A percentile compares a stretch with the other conserved stretches of the same genome.
phyloP scores from a whole-genome alignment of 768 basidiomycete genomes.

The Psilocybe sp. region DNA sequence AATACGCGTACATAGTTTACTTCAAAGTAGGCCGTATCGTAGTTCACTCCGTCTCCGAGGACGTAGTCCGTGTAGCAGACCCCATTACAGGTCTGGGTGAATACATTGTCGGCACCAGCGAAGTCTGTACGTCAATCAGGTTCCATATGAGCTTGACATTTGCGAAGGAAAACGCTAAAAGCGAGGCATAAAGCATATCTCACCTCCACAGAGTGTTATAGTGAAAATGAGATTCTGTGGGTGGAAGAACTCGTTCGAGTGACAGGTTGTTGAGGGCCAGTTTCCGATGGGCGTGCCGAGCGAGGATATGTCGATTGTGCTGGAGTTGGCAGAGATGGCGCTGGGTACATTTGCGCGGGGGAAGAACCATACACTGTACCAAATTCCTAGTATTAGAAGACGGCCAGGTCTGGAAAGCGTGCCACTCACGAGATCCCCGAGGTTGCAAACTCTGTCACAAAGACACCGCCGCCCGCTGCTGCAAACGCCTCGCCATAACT shows the following conservation, averaged over 20 bases:
- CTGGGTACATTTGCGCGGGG: constrained; percentile 46
- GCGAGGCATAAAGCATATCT: constrained; percentile 3
- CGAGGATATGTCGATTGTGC: constrained; percentile 49
- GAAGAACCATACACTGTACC: constrained; percentile 61
- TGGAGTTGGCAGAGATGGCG: constrained; percentile 44
- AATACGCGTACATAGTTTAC: constrained; percentile 47
- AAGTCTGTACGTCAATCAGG: constrained; percentile 26
- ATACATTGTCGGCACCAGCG: constrained; percentile 50
- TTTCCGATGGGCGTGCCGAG: constrained; percentile 70
- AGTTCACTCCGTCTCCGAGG: constrained; percentile 57
- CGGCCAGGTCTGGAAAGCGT: background rate
- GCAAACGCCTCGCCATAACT: constrained; percentile 72
- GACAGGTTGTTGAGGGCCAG: constrained; percentile 60
- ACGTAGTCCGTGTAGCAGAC: constrained; percentile 71
- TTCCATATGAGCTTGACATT: background rate
- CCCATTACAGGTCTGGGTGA: constrained; percentile 62
- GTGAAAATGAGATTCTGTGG: constrained; percentile 70
- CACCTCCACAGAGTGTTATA: constrained; percentile 69
- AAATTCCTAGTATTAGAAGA: background rate
- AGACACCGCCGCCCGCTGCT: constrained; percentile 66
- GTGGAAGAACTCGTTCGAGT: constrained; percentile 49
- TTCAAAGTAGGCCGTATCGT: constrained; percentile 71
- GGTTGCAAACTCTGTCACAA: constrained; percentile 68
- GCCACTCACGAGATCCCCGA: constrained; percentile 59
- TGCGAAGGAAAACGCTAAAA: background rate